Conservation (phyloP, 1,284 basidiomycete species). For the Schizophyllum commune region DNA sequence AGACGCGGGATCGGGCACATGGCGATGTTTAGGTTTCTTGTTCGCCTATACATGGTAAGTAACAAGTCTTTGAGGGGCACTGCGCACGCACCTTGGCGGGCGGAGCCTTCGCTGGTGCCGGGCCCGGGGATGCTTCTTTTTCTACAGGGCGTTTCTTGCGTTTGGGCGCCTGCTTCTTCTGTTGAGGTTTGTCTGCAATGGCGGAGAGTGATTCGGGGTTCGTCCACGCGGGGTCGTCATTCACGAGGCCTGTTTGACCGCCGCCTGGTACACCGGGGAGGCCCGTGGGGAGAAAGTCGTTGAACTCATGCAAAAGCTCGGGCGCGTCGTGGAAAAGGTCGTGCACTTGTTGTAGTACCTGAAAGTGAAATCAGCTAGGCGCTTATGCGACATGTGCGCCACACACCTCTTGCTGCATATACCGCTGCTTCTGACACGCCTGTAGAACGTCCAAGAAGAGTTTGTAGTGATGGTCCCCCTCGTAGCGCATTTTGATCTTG, state of each 20-base stretch:
- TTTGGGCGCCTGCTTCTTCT: slow-evolving; percentile 34
- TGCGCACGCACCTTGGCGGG: slow-evolving; percentile 36
- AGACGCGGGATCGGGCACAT: slow-evolving; percentile 49
- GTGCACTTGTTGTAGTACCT: slow-evolving; percentile 93
- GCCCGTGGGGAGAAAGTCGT: slow-evolving; percentile 68
- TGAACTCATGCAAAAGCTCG: slow-evolving; percentile 93
- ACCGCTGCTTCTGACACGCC: slow-evolving; percentile 94
- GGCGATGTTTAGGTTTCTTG: slow-evolving; percentile 47
- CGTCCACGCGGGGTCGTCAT: background rate
- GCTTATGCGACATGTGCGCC: slow-evolving; percentile 4
- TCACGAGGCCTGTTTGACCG: background rate
- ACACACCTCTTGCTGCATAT: slow-evolving; percentile 81
- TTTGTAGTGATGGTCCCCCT: slow-evolving; percentile 85
- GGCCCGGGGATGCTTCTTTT: slow-evolving; percentile 52
- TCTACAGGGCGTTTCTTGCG: slow-evolving; percentile 52
- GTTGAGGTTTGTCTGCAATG: slow-evolving; percentile 32
- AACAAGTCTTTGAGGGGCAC: no score
- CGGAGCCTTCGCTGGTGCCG: slow-evolving; percentile 32
- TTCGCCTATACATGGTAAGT: slow-evolving; percentile 40
- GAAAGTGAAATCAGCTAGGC: slow-evolving; percentile 31
- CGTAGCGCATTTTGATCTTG: slow-evolving; percentile 94
- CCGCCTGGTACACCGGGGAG: background rate
- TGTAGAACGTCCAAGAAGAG: slow-evolving; percentile 91
- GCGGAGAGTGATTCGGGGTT: slow-evolving; percentile 14
- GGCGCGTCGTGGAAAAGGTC: slow-evolving; percentile 88